A percentile compares a stretch with the other conserved stretches of the same genome.
phyloP scores from a whole-genome alignment of 108 stramenopile genomes.

The Hondaea fermentalgiana region DNA sequence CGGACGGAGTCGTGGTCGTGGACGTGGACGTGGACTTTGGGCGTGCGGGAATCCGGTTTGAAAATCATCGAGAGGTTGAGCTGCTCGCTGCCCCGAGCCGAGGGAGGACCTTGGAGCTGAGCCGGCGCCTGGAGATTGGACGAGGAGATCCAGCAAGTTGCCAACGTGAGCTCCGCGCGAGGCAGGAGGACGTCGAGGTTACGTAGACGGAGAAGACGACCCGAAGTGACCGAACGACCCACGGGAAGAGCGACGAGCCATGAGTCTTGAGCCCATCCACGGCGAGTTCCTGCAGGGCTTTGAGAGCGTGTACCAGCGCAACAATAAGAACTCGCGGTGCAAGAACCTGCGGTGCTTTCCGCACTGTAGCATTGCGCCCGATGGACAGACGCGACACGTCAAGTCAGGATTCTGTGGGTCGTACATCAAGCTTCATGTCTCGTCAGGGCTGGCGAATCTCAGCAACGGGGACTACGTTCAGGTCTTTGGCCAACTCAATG shows the following conservation, averaged over 20 bases:
- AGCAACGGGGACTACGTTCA: not conserved
- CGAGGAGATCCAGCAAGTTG: no score
- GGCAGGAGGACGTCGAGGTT: no score
- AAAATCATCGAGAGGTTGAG: no score
- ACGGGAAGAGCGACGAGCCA: not conserved
- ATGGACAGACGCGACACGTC: not conserved
- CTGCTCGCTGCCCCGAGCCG: no score
- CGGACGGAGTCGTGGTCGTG: no score
- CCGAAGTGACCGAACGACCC: no score
- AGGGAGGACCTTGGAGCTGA: no score
- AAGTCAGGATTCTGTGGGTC: constrained; percentile 2
- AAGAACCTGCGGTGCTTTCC: constrained; percentile 8
- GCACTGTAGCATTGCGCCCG: not conserved
- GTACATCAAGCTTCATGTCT: not conserved
- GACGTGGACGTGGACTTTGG: no score
- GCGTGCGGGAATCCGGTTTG: no score
- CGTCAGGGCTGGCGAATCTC: not conserved
- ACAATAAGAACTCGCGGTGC: not conserved
- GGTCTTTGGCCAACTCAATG: not conserved
- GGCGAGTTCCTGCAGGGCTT: not conserved
- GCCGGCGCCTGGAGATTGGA: no score
- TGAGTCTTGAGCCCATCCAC: not conserved
- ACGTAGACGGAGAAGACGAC: no score
- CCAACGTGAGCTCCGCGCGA: no score
- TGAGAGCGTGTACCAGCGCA: not conserved